Base-by-base conservation (phyloP, 2,329 filamentous ascomycete genomes). In the Fusarium denticulatum region DNA sequence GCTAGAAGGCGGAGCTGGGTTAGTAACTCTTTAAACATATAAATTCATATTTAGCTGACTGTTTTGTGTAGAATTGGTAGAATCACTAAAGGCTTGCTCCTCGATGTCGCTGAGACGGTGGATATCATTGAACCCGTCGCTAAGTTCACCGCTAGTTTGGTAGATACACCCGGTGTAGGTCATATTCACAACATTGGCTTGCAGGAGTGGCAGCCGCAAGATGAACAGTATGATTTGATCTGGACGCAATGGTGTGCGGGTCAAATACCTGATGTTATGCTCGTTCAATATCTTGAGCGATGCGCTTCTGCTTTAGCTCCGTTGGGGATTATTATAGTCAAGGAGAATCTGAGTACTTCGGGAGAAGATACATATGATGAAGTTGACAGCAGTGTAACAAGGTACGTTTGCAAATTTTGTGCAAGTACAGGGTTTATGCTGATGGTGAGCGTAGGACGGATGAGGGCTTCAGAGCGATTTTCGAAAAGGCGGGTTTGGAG, bases 1-100 rank as follows among this genome's bases (percentile, higher is more conserved):
- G 40, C 39, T 57, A 16, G 53, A 57, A 22, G 53, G 30, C 39
- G 53, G 53, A 34, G 53, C 53, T 13, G 53, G 53, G 53, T 57
- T 20, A 22, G 53, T 34, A 16, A 9, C 18, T 1, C 6, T n/a
- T 7, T 15, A 26, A 8, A n/a, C 6, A 42, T 40, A 5, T 3
- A 6, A 10, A 1, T 20, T 24, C 0, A 3, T 20, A 22, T 28
- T 13, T 30, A 15, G 6, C 28, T 30, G 5, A 30, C 30, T n/a
- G 9, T 7, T 8, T 34, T 16, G 11, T 20, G 9, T 26, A 57
- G 53, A 26, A 57, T 57, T 22, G 53, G 53, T 16, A 57, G 39
- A 22, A 18, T 57, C 14, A 57, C 53, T 22, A 45, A 34, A 34
- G 53, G 53, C n/a, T 16, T 57, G 9, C 53, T 57, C 7, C n/a